A percentile compares a stretch with the other conserved stretches of the same genome.
Evolutionary conservation across 2,329 filamentous ascomycete species (phyloP).

Genomic region (Sporothrix curviconia): DNA sequence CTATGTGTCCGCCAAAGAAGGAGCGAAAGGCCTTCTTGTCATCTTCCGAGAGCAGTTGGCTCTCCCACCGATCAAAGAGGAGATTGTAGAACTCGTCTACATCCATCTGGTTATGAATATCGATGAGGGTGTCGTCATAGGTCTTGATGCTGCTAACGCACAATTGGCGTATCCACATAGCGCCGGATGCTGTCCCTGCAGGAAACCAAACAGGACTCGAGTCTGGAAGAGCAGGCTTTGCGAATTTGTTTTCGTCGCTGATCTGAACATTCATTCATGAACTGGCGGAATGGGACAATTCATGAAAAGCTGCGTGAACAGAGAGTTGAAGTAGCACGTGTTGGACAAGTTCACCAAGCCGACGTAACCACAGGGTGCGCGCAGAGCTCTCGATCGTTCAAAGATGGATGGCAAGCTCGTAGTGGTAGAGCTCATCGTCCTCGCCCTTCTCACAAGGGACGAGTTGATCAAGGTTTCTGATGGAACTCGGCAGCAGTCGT

Average conservation of each 20-base stretch:
- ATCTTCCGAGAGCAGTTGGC: slow-evolving; percentile 61
- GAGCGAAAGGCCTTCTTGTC: slow-evolving; percentile 68
- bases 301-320: slow-evolving; percentile 94
- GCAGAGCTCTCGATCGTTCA: slow-evolving; percentile 61
- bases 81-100: slow-evolving; percentile 97
- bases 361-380: slow-evolving; percentile 73
- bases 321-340: slow-evolving; percentile 94
- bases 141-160: slow-evolving; percentile 73
- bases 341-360: slow-evolving; percentile 89
- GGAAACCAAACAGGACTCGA: slow-evolving; percentile 71
- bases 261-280: slow-evolving; percentile 66
- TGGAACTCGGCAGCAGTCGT: slow-evolving; percentile 41
- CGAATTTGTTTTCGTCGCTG: slow-evolving; percentile 43
- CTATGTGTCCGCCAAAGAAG: slow-evolving; percentile 85
- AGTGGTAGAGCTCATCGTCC: slow-evolving; percentile 46
- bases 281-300: slow-evolving; percentile 79
- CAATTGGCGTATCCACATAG: slow-evolving; percentile 62
- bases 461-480: slow-evolving; percentile 45
- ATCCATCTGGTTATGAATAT: slow-evolving; percentile 90
- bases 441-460: slow-evolving; percentile 41
- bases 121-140: slow-evolving; percentile 75
- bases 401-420: slow-evolving; percentile 56
- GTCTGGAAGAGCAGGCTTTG: slow-evolving; percentile 71
- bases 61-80: slow-evolving; percentile 85
- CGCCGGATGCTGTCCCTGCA: slow-evolving; percentile 78